Percentiles rank a stretch among this genome's conserved stretches.
phyloP scores from a whole-genome alignment of 2,329 filamentous ascomycete genomes.

The Trichoderma sp. region DNA sequence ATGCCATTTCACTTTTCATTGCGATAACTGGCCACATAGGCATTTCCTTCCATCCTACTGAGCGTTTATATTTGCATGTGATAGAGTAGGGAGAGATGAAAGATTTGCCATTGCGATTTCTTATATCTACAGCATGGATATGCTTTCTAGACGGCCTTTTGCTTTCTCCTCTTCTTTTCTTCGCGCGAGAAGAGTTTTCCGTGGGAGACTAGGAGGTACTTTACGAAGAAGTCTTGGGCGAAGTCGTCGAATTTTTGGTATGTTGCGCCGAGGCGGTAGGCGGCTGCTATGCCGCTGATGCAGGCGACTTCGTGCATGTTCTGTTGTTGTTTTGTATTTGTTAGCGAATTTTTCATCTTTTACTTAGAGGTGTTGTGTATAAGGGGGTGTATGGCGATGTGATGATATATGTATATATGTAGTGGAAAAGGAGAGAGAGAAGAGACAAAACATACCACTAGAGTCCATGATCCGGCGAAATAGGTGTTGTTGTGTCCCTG shows the following conservation, averaged over 20 bases:
- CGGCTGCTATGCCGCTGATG: slow-evolving; percentile 68
- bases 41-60: neutral
- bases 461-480: slow-evolving; percentile 66
- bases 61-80: neutral
- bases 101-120: neutral
- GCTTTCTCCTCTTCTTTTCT: slow-evolving; percentile 29
- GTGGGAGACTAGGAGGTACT: slow-evolving; percentile 46
- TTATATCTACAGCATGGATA: neutral
- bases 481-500: slow-evolving; percentile 62
- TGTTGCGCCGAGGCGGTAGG: slow-evolving; percentile 63
- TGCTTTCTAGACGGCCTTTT: neutral
- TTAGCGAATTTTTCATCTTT: neutral
- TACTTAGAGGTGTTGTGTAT: neutral
- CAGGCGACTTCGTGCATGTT: slow-evolving; percentile 69
- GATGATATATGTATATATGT: neutral
- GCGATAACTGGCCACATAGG: neutral
- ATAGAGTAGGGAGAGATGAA: neutral
- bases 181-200: slow-evolving; percentile 39
- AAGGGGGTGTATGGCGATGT: neutral
- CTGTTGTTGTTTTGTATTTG: slow-evolving; percentile 30
- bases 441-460: slow-evolving; percentile 50
- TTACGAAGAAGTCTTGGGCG: slow-evolving; percentile 46
- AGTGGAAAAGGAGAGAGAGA: neutral
- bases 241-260: slow-evolving; percentile 60
- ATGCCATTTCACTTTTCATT: neutral